Conservation (phyloP, 225 moss, liverwort and hornwort species). For the Straminergon stramineum region DNA sequence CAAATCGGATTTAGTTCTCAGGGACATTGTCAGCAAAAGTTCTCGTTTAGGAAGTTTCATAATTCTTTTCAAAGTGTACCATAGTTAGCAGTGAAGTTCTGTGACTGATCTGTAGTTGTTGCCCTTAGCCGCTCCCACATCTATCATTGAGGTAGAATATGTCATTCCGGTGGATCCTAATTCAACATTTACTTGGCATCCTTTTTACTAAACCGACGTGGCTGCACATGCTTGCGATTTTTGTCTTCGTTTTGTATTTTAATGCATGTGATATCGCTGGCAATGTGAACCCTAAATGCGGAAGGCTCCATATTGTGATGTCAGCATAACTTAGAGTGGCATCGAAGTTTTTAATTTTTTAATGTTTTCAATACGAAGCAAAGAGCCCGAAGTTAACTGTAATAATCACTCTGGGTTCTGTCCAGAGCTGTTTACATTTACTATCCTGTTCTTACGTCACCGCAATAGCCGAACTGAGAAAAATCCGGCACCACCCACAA, state of each 20-base stretch:
- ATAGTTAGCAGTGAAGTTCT: slow-evolving; percentile 13
- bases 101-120: not conserved
- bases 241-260: not conserved
- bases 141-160: slow-evolving; percentile 1
- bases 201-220: not conserved
- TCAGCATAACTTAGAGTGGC: no score
- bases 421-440: no score
- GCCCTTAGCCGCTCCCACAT: not conserved
- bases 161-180: not conserved
- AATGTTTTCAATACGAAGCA: no score
- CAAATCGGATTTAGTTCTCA: not conserved
- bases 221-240: not conserved
- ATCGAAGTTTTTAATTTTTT: no score
- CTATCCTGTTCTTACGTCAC: no score
- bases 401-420: no score
- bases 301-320: no score
- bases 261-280: not conserved
- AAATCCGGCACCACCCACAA: no score
- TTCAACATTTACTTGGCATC: not conserved
- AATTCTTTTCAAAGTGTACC: not conserved
- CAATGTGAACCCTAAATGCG: not conserved
- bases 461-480: no score
- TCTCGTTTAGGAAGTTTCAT: not conserved
- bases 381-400: no score
- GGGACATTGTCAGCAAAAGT: not conserved